Base-by-base conservation (phyloP, 495 filamentous ascomycete genomes). In the Neurospora sublineolata region DNA sequence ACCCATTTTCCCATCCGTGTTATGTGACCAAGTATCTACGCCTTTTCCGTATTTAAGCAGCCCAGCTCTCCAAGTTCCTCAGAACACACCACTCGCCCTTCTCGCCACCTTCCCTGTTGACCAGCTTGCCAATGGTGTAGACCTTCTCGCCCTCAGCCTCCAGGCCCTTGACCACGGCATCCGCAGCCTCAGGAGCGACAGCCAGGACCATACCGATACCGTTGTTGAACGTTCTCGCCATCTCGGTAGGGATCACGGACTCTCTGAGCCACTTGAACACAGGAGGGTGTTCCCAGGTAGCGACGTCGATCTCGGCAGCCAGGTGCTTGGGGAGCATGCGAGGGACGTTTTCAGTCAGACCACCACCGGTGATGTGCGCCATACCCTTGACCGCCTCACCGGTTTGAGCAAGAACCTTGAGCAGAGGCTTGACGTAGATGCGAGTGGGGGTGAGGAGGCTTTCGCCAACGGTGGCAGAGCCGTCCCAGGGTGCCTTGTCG, bases 331-430 rank as follows among this genome's bases (percentile, higher is more conserved):
- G 95, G 4, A 99, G 86, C 91, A 97, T 97, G 38, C 95, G 87
- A 33, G 95, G 95, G 6, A 99, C 88, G 82, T 97, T 97, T 77
- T 99, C 95, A 10, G 89, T 83, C 18, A 98, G 85, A 7, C 95
- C 95, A 70, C 95, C 95, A 37, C 95, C 95, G 3, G 95, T 99
- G 82, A 99, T 97, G 79, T 99, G 95, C 8, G 94, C 90, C 78
- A 97, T 91, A 73, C 95, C 95, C 82, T 94, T 94, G 77, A 97
- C 76, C 67, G 76, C 74, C 20, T 30, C 67, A 33, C 74, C 75
- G 1, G 70, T 69, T 20, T 86, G 82, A 67, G 84, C 79, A 7
- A 89, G 84, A 0, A 91, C 87, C 46, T 86, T 86, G 20, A 98
- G 86, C 41, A 94, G 80, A 16, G 90, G 81, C 74, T 87, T 87